Conservation (phyloP, 1,284 basidiomycete species). For the Ceratobasidium theobromae region DNA sequence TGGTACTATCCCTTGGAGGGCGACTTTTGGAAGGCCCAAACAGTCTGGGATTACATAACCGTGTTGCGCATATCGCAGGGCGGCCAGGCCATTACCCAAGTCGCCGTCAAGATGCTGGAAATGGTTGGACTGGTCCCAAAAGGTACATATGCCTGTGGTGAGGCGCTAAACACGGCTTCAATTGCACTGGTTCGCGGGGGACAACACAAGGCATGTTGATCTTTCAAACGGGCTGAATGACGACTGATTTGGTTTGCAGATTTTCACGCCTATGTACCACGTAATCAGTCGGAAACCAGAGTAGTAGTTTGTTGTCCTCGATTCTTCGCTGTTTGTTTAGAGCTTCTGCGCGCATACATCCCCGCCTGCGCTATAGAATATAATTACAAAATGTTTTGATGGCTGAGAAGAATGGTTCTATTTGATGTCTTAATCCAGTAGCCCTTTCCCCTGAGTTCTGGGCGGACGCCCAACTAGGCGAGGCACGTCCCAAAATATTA, state of each 20-base stretch:
- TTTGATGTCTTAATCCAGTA: too few species aligned
- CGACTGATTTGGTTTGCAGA: constrained; percentile 40
- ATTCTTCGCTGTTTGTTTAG: too few species aligned
- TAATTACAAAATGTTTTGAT: too few species aligned
- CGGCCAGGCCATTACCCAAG: constrained; percentile 85
- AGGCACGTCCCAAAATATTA: too few species aligned
- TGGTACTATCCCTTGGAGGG: constrained; percentile 98
- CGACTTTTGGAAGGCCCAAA: constrained; percentile 89
- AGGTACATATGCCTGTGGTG: constrained; percentile 90
- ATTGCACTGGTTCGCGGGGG: constrained; percentile 83
- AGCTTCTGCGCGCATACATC: too few species aligned
- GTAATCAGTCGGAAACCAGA: constrained; percentile 66
- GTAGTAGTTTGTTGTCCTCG: neutral
- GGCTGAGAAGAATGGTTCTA: too few species aligned
- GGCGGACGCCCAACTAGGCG: too few species aligned
- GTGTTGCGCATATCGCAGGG: constrained; percentile 88
- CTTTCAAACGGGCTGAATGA: neutral
- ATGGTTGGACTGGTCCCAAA: constrained; percentile 81
- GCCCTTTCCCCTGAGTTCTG: too few species aligned
- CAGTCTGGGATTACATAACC: constrained; percentile 86
- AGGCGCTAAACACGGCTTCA: constrained; percentile 82
- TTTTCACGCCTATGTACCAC: constrained; percentile 82
- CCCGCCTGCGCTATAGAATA: too few species aligned
- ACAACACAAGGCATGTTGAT: constrained; percentile 68
- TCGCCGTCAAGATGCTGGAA: constrained; percentile 77